These are phyloP conservation scores for Penicillium flavigenum DNA, from an alignment of 495 filamentous ascomycete genomes.

Conservation along the genomic window DNA sequence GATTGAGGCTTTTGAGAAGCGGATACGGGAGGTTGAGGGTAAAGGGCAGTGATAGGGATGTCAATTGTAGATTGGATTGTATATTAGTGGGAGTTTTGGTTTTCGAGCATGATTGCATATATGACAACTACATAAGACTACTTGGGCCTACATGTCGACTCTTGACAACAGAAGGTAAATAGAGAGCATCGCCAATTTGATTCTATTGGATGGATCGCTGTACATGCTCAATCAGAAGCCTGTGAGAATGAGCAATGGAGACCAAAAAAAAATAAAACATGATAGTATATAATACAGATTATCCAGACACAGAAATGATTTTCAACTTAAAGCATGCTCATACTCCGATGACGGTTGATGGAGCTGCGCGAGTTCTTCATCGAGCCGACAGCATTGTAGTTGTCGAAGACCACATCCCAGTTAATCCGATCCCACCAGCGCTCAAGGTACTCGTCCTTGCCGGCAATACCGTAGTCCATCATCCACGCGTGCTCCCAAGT, in stretches of 20 bases:
- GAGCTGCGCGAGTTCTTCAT: conserved; percentile 21
- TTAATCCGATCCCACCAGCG: conserved; percentile 85
- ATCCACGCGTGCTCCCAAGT: conserved; percentile 97
- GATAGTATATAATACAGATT: conserved; percentile 37
- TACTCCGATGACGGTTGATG: conserved; percentile 27
- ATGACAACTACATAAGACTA: neutral
- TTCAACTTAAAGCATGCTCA: conserved; percentile 33
- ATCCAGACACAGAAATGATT: conserved; percentile 23
- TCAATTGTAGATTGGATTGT: neutral
- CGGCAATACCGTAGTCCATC: conserved; percentile 75
- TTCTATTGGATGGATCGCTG: conserved; percentile 23
- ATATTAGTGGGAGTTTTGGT: conserved; percentile 4
- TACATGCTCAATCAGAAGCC: conserved; percentile 17
- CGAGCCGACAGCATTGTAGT: conserved; percentile 41
- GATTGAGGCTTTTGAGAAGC: conserved; percentile 90
- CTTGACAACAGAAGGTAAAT: neutral
- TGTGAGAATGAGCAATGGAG: conserved; percentile 11
- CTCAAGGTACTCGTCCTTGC: conserved; percentile 74
- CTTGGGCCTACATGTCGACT: conserved; percentile 1
- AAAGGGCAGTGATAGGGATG: conserved; percentile 10
- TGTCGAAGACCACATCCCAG: conserved; percentile 69
- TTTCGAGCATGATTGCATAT: conserved; percentile 2
- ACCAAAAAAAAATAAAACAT: conserved; percentile 24
- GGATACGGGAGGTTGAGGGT: conserved; percentile 59
- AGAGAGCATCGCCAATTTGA: conserved; percentile 6